Base-by-base conservation (phyloP, 306 rosid species). In the Lagenaria siceraria region DNA sequence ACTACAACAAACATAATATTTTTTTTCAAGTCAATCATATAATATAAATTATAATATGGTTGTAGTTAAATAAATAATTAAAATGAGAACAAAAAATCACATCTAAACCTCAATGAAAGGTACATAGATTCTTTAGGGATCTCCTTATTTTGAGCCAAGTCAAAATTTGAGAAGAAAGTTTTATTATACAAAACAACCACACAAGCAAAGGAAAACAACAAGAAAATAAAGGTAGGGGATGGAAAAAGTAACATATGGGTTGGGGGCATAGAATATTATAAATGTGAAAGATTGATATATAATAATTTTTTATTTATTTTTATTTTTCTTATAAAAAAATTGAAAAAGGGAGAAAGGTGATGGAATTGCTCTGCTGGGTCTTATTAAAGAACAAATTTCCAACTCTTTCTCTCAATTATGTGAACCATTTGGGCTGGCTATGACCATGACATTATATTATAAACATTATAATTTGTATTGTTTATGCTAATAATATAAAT, bases 401-500 rank as follows among this genome's bases (percentile, higher is more conserved):
- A 64, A 75, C 83, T 82, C 83, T 82, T 83, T 81, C 69, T 55
- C 60, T 81, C 88, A 84, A 90, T 90, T 84, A 93, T 92, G 88
- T 85, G 79, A 43, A 76, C 36, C 59, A 54, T 76, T 75, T 65
- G 80, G 83, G 87, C 81, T 88, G 85, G 87, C 89, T 63, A 19
- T 78, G 90, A 85, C 48, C 36, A 15, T 46, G 75, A 70, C 75
- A 14, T 70, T 70, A 70, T 43, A 70, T 70, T 42, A 70, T 43
- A 70, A 43, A 69, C 33, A 69, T 70, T 42, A 43, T 69, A n/a
- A 36, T 65, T 63, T 17, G 15, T 35, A 35, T 38, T 10, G 52
- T 66, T 66, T 36, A 66, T 40, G 52, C 3, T 69, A 69, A 69
- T 42, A 43, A 43, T 43, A 24, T 10, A 12, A n/a, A 69, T 43